A percentile compares a stretch with the other conserved stretches of the same genome.
Evolutionary conservation across 805 yeast species (phyloP).

Genomic region (Saccharomyces eubayanus): DNA sequence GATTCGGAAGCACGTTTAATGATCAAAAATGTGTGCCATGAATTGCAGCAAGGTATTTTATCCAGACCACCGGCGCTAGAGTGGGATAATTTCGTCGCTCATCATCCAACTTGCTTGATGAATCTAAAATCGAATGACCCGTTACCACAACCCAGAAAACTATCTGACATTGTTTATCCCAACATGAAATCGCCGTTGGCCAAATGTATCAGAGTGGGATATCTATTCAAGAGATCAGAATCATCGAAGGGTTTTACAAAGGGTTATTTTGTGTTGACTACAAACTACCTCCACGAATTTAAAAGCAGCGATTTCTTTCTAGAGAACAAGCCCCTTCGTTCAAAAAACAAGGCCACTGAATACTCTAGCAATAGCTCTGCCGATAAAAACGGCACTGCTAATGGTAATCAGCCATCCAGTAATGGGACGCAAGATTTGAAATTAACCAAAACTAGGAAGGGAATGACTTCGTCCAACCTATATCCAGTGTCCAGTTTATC

Average conservation of each 20-base stretch:
- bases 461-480: slow-evolving; percentile 32
- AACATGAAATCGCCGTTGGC: slow-evolving; percentile 44
- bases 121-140: slow-evolving; percentile 33
- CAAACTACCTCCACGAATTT: slow-evolving; percentile 61
- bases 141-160: slow-evolving; percentile 36
- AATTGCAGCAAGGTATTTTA: slow-evolving; percentile 38
- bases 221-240: slow-evolving; percentile 52
- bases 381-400: slow-evolving; percentile 7
- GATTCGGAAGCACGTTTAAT: slow-evolving; percentile 46
- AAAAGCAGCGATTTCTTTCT: slow-evolving; percentile 33
- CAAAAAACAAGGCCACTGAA: background rate
- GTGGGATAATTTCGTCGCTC: slow-evolving; percentile 59
- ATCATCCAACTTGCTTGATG: slow-evolving; percentile 35
- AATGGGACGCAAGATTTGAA: slow-evolving; percentile 6
- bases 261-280: slow-evolving; percentile 60
- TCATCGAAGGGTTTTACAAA: slow-evolving; percentile 50
- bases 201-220: slow-evolving; percentile 52
- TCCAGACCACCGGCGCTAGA: slow-evolving; percentile 53
- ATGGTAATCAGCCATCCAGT: slow-evolving; percentile 30
- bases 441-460: slow-evolving; percentile 17
- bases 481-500: slow-evolving; percentile 36
- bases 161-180: slow-evolving; percentile 45
- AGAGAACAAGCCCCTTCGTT: background rate
- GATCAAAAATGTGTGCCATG: slow-evolving; percentile 43
- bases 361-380: slow-evolving; percentile 2